These are phyloP conservation scores for Phytophthora chlamydospora DNA, from an alignment of 352 stramenopile genomes.

Conservation along the genomic window DNA sequence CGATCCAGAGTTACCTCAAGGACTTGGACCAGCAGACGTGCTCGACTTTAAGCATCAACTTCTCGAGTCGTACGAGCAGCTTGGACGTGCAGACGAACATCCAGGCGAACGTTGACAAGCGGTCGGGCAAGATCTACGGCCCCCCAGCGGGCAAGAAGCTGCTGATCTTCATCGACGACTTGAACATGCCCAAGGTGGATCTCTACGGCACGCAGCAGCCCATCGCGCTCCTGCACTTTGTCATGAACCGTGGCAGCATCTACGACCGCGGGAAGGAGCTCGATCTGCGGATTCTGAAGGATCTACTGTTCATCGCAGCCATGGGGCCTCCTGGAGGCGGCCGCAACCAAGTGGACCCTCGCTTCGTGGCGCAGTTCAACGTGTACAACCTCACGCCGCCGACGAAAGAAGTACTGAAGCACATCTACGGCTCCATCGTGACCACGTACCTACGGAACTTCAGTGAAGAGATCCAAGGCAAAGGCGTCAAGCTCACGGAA, in stretches of 20 bases:
- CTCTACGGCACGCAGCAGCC: constrained; percentile 96
- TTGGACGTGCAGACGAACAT: constrained; percentile 95
- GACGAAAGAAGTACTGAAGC: constrained; percentile 88
- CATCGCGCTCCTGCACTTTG: constrained; percentile 94
- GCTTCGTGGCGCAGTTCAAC: constrained; percentile 95
- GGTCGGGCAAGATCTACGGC: constrained; percentile 94
- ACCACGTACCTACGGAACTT: constrained; percentile 91
- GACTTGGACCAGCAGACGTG: constrained; percentile 72
- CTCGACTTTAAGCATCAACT: constrained; percentile 90
- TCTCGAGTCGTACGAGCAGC: constrained; percentile 94
- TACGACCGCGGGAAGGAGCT: constrained; percentile 96
- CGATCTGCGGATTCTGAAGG: constrained; percentile 93
- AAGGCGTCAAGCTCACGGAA: constrained; percentile 84
- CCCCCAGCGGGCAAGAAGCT: constrained; percentile 94
- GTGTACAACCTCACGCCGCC: constrained; percentile 96
- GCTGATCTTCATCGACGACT: constrained; percentile 95
- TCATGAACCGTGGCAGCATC: constrained; percentile 91
- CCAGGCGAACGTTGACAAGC: constrained; percentile 96
- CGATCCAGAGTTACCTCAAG: constrained; percentile 94
- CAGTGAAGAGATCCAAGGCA: constrained; percentile 79
- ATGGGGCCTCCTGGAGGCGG: constrained; percentile 96
- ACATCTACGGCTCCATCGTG: constrained; percentile 96
- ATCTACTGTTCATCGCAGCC: constrained; percentile 93
- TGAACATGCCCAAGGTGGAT: constrained; percentile 98
- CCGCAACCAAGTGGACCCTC: constrained; percentile 93